A percentile compares a stretch with the other conserved stretches of the same genome.
phyloP scores from a whole-genome alignment of 495 filamentous ascomycete species.

The Paragyromitra xinjiangensis region DNA sequence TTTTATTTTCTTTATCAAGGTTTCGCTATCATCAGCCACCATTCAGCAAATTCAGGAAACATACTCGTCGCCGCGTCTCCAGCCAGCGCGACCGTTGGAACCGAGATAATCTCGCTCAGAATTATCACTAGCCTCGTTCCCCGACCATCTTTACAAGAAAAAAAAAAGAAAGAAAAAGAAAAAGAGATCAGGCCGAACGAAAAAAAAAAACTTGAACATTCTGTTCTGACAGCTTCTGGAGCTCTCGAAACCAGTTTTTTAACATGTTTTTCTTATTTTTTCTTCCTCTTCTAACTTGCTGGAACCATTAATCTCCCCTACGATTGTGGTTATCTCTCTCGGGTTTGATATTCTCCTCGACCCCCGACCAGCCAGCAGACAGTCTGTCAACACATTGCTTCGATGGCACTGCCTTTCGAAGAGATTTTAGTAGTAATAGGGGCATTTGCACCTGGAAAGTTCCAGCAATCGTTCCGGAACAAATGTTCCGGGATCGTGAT shows the following conservation, averaged over 20 bases:
- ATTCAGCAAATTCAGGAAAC: conserved; percentile 34
- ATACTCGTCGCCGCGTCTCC: conserved; percentile 30
- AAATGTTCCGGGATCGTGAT: conserved; percentile 40
- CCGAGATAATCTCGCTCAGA: conserved; percentile 30
- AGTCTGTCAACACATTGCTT: conserved; percentile 36
- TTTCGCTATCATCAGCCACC: conserved; percentile 28
- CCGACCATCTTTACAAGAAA: conserved; percentile 33
- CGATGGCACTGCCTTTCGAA: conserved; percentile 30
- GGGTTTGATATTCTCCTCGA: conserved; percentile 39
- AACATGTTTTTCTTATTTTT: conserved; percentile 39
- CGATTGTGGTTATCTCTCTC: conserved; percentile 39
- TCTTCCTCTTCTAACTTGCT: conserved; percentile 33
- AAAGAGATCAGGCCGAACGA: conserved; percentile 38
- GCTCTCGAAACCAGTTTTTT: conserved; percentile 16
- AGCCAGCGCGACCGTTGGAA: conserved; percentile 34
- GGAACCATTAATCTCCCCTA: conserved; percentile 17
- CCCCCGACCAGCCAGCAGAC: conserved; percentile 13
- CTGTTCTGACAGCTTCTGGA: conserved; percentile 40
- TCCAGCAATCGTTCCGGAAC: conserved; percentile 28
- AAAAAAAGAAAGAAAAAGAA: background rate
- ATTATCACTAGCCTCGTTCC: conserved; percentile 30
- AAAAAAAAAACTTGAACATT: conserved; percentile 11
- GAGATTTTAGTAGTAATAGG: conserved; percentile 48
- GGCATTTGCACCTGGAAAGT: conserved; percentile 38
- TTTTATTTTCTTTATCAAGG: conserved; percentile 33